Evolutionary conservation across 257 asterid species (phyloP).

Genomic region (Nicotiana tomentosiformis): DNA sequence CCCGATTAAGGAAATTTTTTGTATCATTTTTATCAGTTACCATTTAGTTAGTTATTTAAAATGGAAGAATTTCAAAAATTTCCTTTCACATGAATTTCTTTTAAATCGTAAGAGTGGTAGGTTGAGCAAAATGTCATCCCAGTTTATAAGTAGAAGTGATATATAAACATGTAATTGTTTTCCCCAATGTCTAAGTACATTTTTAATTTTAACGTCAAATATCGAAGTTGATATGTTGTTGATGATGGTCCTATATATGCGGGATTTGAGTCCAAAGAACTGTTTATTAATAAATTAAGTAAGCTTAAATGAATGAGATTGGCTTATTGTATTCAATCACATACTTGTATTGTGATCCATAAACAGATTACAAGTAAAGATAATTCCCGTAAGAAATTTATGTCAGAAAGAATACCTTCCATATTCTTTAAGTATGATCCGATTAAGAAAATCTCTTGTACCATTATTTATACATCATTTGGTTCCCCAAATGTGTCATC

Average conservation of each 20-base stretch:
- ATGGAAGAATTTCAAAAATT: neutral
- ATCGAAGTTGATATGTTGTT: too few relatives aligned
- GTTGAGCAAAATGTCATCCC: neutral
- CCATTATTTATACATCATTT: too few relatives aligned
- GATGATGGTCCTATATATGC: too few relatives aligned
- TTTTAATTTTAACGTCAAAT: too few relatives aligned
- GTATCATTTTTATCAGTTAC: neutral
- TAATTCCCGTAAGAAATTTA: neutral
- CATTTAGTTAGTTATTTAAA: neutral
- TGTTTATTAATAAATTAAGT: too few relatives aligned
- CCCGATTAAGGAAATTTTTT: neutral
- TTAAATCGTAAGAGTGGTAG: neutral
- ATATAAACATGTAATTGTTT: too few relatives aligned
- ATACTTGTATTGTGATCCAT: neutral
- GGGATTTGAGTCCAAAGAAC: too few relatives aligned
- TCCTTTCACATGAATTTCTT: too few relatives aligned
- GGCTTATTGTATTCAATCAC: neutral
- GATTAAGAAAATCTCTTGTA: neutral
- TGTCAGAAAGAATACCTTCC: too few relatives aligned
- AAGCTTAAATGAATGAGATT: neutral
- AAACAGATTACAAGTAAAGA: neutral
- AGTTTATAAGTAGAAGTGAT: too few relatives aligned
- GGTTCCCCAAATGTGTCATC: too few relatives aligned
- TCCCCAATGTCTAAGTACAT: too few relatives aligned
- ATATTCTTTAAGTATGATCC: neutral